These are phyloP conservation scores for Litsea cubeba DNA, from an alignment of 164 flowering plant species.

Conservation along the genomic window DNA sequence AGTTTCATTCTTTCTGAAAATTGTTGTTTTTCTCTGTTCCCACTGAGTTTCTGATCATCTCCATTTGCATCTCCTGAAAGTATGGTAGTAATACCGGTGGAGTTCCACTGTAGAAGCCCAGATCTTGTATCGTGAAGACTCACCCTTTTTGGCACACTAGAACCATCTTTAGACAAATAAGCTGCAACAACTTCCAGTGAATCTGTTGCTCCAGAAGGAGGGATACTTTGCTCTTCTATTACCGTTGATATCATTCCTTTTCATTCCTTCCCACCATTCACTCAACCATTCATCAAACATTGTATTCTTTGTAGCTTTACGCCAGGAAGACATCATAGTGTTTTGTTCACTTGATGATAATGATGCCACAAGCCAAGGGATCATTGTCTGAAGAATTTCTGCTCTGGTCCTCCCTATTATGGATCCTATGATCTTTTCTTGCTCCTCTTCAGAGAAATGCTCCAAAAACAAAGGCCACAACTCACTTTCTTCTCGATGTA, in stretches of 20 bases:
- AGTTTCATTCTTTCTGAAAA: constrained; percentile 18
- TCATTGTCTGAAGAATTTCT: constrained; percentile 63
- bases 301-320: constrained; percentile 61
- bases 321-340: constrained; percentile 56
- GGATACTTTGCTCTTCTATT: constrained; percentile 21
- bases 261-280: constrained; percentile 80
- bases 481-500: constrained; percentile 69
- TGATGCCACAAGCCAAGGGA: constrained; percentile 75
- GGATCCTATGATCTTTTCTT: constrained; percentile 62
- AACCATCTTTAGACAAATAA: constrained; percentile 42
- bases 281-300: constrained; percentile 81
- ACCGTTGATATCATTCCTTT: constrained; percentile 16
- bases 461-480: constrained; percentile 66
- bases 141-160: constrained; percentile 16
- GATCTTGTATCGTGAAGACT: constrained; percentile 10
- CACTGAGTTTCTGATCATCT: constrained; percentile 17
- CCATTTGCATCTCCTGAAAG: constrained; percentile 12
- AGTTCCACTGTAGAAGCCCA: constrained; percentile 9
- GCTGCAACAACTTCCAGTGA: constrained; percentile 43
- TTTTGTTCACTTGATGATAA: constrained; percentile 57
- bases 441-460: constrained; percentile 62
- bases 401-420: constrained; percentile 77
- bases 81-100: constrained; percentile 14
- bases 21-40: constrained; percentile 16
- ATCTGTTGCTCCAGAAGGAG: constrained; percentile 32